A percentile compares a stretch with the other conserved stretches of the same genome.
phyloP scores from a whole-genome alignment of 2,329 filamentous ascomycete species.

The Talaromyces atroroseus region DNA sequence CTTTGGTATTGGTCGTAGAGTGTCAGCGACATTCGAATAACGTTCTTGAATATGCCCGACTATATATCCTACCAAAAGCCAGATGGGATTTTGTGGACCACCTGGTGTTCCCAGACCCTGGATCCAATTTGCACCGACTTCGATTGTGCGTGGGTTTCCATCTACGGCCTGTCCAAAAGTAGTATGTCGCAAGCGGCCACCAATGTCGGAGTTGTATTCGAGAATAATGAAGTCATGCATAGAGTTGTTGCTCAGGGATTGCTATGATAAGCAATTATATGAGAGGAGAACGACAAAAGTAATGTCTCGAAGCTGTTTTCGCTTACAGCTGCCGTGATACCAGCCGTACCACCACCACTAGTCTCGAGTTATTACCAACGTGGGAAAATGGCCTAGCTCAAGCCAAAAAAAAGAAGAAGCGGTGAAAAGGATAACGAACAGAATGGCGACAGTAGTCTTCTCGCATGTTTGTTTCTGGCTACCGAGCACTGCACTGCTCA shows the following conservation, averaged over 20 bases:
- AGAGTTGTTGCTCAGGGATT: constrained; percentile 57
- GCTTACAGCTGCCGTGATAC: constrained; percentile 55
- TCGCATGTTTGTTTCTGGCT: constrained; percentile 20
- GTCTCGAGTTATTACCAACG: background rate
- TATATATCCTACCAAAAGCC: constrained; percentile 35
- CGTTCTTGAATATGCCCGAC: background rate
- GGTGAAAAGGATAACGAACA: constrained; percentile 19
- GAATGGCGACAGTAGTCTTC: constrained; percentile 29
- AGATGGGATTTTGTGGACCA: constrained; percentile 56
- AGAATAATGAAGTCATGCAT: constrained; percentile 61
- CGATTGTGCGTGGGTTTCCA: constrained; percentile 53
- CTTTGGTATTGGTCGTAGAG: constrained; percentile 17
- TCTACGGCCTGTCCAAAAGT: constrained; percentile 50
- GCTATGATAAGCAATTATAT: constrained; percentile 28
- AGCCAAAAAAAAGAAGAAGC: background rate
- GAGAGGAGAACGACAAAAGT: background rate
- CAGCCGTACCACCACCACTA: constrained; percentile 56
- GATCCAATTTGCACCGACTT: constrained; percentile 64
- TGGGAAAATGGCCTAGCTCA: background rate
- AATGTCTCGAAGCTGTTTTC: background rate
- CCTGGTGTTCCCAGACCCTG: constrained; percentile 38
- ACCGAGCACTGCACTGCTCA: constrained; percentile 11
- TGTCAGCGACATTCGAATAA: background rate
- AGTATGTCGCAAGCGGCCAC: constrained; percentile 56
- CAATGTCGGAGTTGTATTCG: constrained; percentile 58